These are phyloP conservation scores for Begonia loranthoides DNA, from an alignment of 306 rosid genomes.

Conservation along the genomic window DNA sequence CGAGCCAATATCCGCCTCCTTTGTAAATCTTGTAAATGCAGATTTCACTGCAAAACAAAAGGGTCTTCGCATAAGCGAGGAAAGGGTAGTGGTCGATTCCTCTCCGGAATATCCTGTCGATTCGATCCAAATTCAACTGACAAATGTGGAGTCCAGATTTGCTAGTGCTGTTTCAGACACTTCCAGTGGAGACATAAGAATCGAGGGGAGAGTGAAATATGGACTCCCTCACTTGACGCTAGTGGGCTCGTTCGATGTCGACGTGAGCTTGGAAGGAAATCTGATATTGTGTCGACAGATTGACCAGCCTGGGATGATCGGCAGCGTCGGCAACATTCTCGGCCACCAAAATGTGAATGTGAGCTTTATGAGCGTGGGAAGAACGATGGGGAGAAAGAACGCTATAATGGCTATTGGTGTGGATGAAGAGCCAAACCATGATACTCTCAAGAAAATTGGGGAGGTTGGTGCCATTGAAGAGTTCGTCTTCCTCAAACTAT, in stretches of 20 bases:
- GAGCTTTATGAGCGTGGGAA: slow-evolving; percentile 88
- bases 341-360: slow-evolving; percentile 65
- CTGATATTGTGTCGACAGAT: slow-evolving; percentile 64
- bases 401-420: slow-evolving; percentile 93
- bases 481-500: slow-evolving; percentile 73
- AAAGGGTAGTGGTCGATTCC: slow-evolving; percentile 31
- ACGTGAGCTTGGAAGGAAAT: slow-evolving; percentile 84
- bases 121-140: slow-evolving; percentile 52
- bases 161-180: slow-evolving; percentile 45
- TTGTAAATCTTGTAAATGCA: slow-evolving; percentile 72
- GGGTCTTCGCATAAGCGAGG: slow-evolving; percentile 77
- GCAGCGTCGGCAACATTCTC: slow-evolving; percentile 63
- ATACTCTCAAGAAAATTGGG: slow-evolving; percentile 47
- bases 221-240: slow-evolving; percentile 58
- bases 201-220: slow-evolving; percentile 75
- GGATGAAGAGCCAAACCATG: slow-evolving; percentile 65
- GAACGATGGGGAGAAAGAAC: slow-evolving; percentile 38
- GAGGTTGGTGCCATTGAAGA: slow-evolving; percentile 61
- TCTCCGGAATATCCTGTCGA: slow-evolving; percentile 59
- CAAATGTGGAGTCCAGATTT: slow-evolving; percentile 56
- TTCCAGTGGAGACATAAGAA: slow-evolving; percentile 36
- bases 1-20: slow-evolving; percentile 63
- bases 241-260: slow-evolving; percentile 60
- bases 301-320: slow-evolving; percentile 94
- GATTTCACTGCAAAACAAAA: slow-evolving; percentile 75